Percentiles rank a stretch among this genome's conserved stretches.
phyloP scores from a whole-genome alignment of 2,329 filamentous ascomycete genomes.

The Ophiostoma ulmi region DNA sequence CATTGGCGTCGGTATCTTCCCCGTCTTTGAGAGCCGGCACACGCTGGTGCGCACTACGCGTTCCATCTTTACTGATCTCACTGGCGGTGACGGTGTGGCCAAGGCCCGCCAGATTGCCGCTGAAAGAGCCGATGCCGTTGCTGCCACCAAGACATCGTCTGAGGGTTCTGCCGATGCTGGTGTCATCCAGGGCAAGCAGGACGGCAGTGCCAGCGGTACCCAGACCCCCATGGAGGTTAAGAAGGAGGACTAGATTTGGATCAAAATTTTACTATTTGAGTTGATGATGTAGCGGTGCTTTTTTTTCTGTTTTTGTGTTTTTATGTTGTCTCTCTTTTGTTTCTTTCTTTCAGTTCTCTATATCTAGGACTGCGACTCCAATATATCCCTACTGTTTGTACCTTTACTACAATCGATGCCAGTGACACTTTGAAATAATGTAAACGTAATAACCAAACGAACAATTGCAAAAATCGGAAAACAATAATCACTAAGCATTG shows the following conservation, averaged over 20 bases:
- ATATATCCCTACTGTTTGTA: constrained; percentile 7
- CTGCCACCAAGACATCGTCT: neutral
- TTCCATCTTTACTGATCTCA: constrained; percentile 58
- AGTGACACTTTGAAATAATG: too few relatives aligned
- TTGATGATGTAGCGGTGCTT: neutral
- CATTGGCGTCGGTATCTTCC: constrained; percentile 72
- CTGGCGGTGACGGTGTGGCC: constrained; percentile 39
- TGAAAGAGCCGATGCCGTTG: constrained; percentile 26
- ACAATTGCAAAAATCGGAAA: too few relatives aligned
- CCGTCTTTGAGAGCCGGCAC: constrained; percentile 69
- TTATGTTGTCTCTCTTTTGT: neutral
- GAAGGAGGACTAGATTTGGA: neutral
- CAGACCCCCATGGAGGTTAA: neutral
- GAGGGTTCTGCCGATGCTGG: constrained; percentile 5
- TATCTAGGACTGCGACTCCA: neutral
- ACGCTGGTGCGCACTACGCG: constrained; percentile 60
- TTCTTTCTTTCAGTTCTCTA: neutral
- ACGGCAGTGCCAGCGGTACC: neutral
- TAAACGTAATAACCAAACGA: too few relatives aligned
- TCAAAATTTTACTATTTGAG: neutral
- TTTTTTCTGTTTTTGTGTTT: neutral
- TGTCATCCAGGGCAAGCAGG: constrained; percentile 12
- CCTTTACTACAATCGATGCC: neutral
- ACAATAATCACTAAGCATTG: too few relatives aligned
- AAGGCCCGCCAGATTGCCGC: constrained; percentile 22